Conservation (phyloP, 2,329 filamentous ascomycete species). For the Xylaria sp. region DNA sequence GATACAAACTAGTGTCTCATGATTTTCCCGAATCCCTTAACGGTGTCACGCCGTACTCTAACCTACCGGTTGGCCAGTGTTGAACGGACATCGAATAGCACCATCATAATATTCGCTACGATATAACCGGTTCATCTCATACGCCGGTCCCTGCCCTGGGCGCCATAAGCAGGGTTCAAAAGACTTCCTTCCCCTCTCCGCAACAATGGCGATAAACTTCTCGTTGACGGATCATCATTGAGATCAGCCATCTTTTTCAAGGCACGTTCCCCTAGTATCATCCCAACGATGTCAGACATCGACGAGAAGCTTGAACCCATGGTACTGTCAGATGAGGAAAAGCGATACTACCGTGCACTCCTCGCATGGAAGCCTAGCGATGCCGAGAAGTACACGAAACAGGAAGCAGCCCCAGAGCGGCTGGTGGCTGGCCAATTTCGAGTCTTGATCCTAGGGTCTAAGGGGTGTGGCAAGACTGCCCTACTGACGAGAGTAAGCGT, state of each 20-base stretch:
- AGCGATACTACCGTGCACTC: conserved; percentile 54
- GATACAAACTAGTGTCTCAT: conserved; percentile 39
- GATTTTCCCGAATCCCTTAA: conserved; percentile 40
- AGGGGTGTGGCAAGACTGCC: conserved; percentile 56
- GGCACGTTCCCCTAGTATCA: neutral
- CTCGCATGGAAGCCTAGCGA: conserved; percentile 53
- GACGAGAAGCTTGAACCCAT: conserved; percentile 41
- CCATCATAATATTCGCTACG: conserved; percentile 23
- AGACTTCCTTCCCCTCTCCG: neutral
- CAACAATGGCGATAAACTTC: conserved; percentile 12
- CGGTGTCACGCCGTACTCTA: conserved; percentile 36
- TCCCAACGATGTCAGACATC: conserved; percentile 21
- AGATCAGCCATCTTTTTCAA: neutral
- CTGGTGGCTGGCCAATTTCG: conserved; percentile 51
- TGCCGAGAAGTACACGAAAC: conserved; percentile 41
- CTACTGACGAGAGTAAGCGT: conserved; percentile 52
- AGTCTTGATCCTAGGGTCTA: conserved; percentile 53
- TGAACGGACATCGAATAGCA: conserved; percentile 33
- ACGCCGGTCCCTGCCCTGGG: neutral
- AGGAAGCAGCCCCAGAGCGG: conserved; percentile 34
- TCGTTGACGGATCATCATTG: neutral
- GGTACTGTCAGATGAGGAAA: conserved; percentile 54
- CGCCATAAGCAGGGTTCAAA: conserved; percentile 13
- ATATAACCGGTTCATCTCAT: conserved; percentile 35
- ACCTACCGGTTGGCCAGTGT: conserved; percentile 15